Evolutionary conservation across 352 stramenopile species (phyloP), one percentile per base, ranked within the genome.

Genomic region (Phytopythium oedochilum): DNA sequence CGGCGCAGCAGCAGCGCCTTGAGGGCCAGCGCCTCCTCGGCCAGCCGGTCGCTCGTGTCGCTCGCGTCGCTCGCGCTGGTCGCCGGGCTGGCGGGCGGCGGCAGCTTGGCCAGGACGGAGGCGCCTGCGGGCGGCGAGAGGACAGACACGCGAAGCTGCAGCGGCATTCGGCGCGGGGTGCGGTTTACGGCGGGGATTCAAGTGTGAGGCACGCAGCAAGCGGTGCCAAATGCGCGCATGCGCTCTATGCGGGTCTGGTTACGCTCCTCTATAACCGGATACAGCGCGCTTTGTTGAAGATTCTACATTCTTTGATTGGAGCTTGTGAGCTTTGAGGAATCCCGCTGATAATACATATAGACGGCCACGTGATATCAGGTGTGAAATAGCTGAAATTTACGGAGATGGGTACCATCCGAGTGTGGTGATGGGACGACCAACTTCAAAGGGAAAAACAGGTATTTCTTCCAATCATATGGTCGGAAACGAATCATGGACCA

Each of bases 1-100:
- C 48, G 31, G 6, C 59, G 26, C 18, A 67, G 56, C 26, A 71
- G 38, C n/a, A 71, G 44, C 36, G 68, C 36, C 43, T 73, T 73
- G 26, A 77, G 63, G 8, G 43, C 49, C 34, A 62, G 68, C n/a
- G 68, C 68, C 20, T 77, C 68, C 14, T 48, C 42, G 10, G 22
- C 11, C 42, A 48, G 12, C 14, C 2, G 2, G 42, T 48, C 23
- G 40, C 40, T 31, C 20, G 40, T 17, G 11, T 31, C 40, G n/a
- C 39, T 28, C 11, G 22, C 5, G 11, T 36, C 32, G 32, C 32
- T 36, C 7, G 32, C 32, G 32, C 32, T 14, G 32, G 7, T 36
- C 7, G 11, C 32, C 7, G 10, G 7, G 32, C 32, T 44, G 8
- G 38, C 15, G 8, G 4, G 11, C 11, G 18, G 35, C 8, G 38